phyloP scores from a whole-genome alignment of 2,329 filamentous ascomycete species.

The Ophiosphaerella herpotricha region DNA sequence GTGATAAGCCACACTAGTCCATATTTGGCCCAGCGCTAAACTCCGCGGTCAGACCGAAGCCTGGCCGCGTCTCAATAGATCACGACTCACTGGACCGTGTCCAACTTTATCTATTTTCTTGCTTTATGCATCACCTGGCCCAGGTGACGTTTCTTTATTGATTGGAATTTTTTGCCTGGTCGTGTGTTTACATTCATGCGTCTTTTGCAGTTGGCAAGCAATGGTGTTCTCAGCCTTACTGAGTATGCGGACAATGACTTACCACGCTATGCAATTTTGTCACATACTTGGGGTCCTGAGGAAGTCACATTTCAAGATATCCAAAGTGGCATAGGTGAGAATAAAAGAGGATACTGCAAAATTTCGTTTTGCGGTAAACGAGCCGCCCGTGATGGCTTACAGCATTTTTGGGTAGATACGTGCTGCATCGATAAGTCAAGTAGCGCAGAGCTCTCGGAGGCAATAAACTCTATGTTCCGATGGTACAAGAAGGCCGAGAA shows the following conservation, averaged over 20 bases:
- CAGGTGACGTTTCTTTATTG: no score
- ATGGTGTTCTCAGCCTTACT: not conserved
- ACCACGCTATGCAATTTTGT: conserved; percentile 6
- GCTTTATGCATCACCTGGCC: no score
- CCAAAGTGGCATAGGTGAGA: not conserved
- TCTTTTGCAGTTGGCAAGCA: not conserved
- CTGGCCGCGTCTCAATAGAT: no score
- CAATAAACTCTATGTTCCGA: conserved; percentile 31
- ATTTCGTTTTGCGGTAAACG: not conserved
- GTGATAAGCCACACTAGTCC: no score
- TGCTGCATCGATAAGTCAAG: conserved; percentile 6
- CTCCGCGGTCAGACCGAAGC: no score
- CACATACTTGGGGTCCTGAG: conserved; percentile 6
- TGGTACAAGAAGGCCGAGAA: no score
- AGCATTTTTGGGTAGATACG: not conserved
- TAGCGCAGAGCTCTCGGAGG: conserved; percentile 12
- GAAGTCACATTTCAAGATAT: conserved; percentile 7
- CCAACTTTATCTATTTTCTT: no score
- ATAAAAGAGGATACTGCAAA: conserved; percentile 1
- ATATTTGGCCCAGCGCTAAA: no score
- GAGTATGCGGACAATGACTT: not conserved
- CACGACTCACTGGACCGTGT: no score
- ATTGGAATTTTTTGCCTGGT: no score
- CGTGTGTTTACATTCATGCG: not conserved
- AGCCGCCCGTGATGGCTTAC: conserved; percentile 2